Evolutionary conservation across 257 asterid species (phyloP), one percentile per base, ranked within the genome.

Genomic region (Gentiana straminea): DNA sequence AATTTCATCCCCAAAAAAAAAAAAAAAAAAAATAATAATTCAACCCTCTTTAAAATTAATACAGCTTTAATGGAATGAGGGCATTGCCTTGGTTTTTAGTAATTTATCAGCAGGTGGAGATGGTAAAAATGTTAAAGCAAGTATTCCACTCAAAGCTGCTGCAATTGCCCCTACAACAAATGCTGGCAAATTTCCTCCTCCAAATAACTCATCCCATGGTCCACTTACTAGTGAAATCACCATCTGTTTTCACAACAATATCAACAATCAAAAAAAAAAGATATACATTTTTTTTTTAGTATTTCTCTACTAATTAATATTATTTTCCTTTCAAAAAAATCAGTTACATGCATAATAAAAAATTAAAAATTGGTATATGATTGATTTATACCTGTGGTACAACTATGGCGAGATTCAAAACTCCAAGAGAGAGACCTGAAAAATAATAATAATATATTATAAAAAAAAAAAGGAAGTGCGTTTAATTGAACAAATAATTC

Each of bases 111-210:
- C 51, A 0, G 62, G 62, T 4, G 62, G 62, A 32, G 52, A 2
- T 41, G 62, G 62, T 11, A 57, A 8, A 15, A 44, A 11, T 15
- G 47, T 74, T 13, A 87, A 54, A 39, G 92, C 87, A 2, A 82
- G 58, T 47, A 82, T 43, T n/a, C 93, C 94, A 10, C 94, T 84
- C 0, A 75, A 62, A 1, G 77, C 75, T 0, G 96, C 94, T 0
- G 94, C 74, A 51, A 87, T 63, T 7, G 87, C 87, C 0, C 89
- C 94, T 38, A 74, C 82, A 1, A 87, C 67, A 35, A 87, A 87
- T 0, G 94, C 96, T 0, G 96, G 96, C 13, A 87, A 38, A 64
- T 87, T 87, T 0, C 96, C 96, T 11, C 96, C 96, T 2, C 96
- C 96, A 39, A 87, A 87, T 33, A 84, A n/a, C 1, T 51, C 77